Evolutionary conservation across 2,329 filamentous ascomycete genomes (phyloP).

Genomic region (Sphaceloma murrayae): DNA sequence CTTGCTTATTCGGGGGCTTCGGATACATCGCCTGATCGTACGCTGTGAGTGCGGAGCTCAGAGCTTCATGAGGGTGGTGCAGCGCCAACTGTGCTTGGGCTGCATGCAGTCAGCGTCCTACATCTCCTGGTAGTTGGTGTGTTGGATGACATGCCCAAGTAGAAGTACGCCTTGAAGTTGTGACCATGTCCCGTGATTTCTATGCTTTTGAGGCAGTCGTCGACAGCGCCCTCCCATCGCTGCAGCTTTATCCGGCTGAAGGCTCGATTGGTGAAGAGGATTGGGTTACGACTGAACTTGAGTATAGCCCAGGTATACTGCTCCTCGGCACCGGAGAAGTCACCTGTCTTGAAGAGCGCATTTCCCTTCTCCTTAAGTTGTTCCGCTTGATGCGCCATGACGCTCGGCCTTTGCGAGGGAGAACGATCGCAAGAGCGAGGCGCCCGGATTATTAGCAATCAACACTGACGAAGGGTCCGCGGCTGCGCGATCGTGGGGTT

Average conservation of each 20-base stretch:
- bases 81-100: slow-evolving; percentile 71
- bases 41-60: slow-evolving; percentile 59
- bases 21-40: slow-evolving; percentile 45
- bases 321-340: slow-evolving; percentile 57
- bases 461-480: slow-evolving; percentile 11
- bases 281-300: slow-evolving; percentile 64
- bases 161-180: slow-evolving; percentile 64
- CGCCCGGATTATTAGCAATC: neutral
- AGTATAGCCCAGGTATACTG: slow-evolving; percentile 72
- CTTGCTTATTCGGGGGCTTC: slow-evolving; percentile 50
- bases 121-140: neutral
- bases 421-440: neutral
- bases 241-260: slow-evolving; percentile 68
- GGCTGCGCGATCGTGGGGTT: neutral
- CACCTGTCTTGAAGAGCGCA: slow-evolving; percentile 52
- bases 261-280: slow-evolving; percentile 82
- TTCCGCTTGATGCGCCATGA: slow-evolving; percentile 33
- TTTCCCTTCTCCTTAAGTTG: slow-evolving; percentile 49
- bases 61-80: slow-evolving; percentile 61
- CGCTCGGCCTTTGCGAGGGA: neutral
- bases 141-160: slow-evolving; percentile 43
- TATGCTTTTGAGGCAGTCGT: slow-evolving; percentile 68
- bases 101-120: slow-evolving; percentile 3
- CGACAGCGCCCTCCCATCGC: slow-evolving; percentile 63
- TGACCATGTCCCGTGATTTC: slow-evolving; percentile 45